These are phyloP conservation scores for Exophiala oligosperma DNA, from an alignment of 2,329 filamentous ascomycete genomes.

Conservation along the genomic window DNA sequence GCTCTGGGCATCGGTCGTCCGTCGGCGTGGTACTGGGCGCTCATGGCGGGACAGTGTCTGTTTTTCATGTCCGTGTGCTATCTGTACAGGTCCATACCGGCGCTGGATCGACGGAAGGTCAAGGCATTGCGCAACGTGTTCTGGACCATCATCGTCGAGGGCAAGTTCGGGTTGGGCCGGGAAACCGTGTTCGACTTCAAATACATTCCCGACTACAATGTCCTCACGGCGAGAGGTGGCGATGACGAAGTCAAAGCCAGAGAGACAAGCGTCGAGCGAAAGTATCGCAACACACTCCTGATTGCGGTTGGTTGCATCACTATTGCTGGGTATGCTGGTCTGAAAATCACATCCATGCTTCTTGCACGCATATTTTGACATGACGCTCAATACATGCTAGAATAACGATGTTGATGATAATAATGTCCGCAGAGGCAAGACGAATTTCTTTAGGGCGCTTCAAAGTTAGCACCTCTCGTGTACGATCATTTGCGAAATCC, in stretches of 20 bases:
- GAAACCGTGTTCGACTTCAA: slow-evolving; percentile 70
- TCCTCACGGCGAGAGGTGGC: slow-evolving; percentile 40
- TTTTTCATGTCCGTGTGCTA: slow-evolving; percentile 58
- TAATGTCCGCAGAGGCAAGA: neutral
- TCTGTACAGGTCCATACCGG: slow-evolving; percentile 46
- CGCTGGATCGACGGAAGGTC: slow-evolving; percentile 55
- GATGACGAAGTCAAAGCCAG: slow-evolving; percentile 41
- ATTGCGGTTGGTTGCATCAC: slow-evolving; percentile 18
- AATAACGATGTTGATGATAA: neutral
- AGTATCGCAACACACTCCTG: slow-evolving; percentile 26
- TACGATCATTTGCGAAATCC: neutral
- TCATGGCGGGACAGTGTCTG: slow-evolving; percentile 66
- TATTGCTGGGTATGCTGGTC: slow-evolving; percentile 14
- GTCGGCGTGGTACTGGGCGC: slow-evolving; percentile 56
- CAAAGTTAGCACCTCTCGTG: neutral
- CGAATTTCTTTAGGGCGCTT: neutral
- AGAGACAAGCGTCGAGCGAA: slow-evolving; percentile 23
- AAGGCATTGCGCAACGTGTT: slow-evolving; percentile 52
- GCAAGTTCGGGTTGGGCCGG: slow-evolving; percentile 59
- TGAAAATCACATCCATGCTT: slow-evolving; percentile 11
- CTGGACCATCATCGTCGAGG: slow-evolving; percentile 62
- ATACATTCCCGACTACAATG: slow-evolving; percentile 61
- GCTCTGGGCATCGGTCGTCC: slow-evolving; percentile 60
- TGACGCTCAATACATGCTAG: no score
- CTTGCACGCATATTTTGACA: slow-evolving; percentile 12